These are phyloP conservation scores for Termitomyces sp. DNA, from an alignment of 768 basidiomycete genomes.

Conservation along the genomic window DNA sequence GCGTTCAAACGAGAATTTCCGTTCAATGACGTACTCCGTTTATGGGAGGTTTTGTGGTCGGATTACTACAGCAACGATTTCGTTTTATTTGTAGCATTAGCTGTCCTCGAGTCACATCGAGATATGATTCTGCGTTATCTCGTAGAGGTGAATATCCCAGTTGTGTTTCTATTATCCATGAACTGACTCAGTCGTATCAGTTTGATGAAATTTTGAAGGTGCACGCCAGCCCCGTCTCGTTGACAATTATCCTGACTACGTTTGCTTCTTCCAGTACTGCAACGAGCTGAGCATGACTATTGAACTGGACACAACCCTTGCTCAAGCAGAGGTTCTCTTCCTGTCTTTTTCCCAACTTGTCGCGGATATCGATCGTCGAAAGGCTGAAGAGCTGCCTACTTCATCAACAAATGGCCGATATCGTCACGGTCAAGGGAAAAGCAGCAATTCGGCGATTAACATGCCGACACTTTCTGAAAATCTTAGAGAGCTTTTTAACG, in stretches of 20 bases:
- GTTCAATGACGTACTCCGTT: conserved; percentile 80
- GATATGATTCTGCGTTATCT: conserved; percentile 95
- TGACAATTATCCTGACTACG: neutral
- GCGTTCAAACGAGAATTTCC: conserved; percentile 95
- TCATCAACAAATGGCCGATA: conserved; percentile 27
- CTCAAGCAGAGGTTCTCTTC: conserved; percentile 96
- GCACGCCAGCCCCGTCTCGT: conserved; percentile 14
- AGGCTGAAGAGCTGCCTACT: conserved; percentile 50
- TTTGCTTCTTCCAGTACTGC: conserved; percentile 55
- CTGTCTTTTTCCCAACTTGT: conserved; percentile 86
- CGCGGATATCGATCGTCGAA: conserved; percentile 81
- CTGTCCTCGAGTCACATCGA: conserved; percentile 90
- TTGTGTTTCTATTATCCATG: neutral
- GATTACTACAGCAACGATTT: conserved; percentile 86
- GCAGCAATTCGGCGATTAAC: conserved; percentile 17
- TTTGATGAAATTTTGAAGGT: conserved; percentile 82
- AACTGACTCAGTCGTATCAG: conserved; percentile 26
- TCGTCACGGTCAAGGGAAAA: conserved; percentile 8
- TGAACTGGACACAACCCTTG: conserved; percentile 91
- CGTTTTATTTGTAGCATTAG: conserved; percentile 91
- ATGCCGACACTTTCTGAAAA: conserved; percentile 56
- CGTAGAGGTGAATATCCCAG: conserved; percentile 61
- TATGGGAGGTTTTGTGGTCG: conserved; percentile 96
- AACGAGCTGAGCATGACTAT: conserved; percentile 96
- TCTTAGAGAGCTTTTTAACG: conserved; percentile 53